phyloP scores from a whole-genome alignment of 2,329 filamentous ascomycete genomes.

The Verruconis gallopava region DNA sequence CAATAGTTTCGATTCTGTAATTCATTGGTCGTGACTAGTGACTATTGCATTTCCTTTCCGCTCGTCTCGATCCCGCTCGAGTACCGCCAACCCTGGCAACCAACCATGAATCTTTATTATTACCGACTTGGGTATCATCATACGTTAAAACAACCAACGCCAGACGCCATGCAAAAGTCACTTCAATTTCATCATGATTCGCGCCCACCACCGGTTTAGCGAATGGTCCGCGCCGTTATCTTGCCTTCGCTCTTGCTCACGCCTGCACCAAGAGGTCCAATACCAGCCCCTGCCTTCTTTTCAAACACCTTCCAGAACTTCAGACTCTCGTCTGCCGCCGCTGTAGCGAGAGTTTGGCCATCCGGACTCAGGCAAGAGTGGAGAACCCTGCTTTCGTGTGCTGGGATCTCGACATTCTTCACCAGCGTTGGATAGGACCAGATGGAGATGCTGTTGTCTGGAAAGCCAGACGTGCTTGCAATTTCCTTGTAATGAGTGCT shows the following conservation, averaged over 20 bases:
- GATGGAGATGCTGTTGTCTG: slow-evolving; percentile 97
- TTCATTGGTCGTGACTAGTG: not conserved
- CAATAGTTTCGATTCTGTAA: too few species aligned
- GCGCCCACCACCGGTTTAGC: too few species aligned
- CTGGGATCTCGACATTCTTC: slow-evolving; percentile 94
- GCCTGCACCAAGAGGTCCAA: slow-evolving; percentile 1
- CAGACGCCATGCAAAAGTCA: not conserved
- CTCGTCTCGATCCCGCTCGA: not conserved
- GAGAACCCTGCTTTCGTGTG: slow-evolving; percentile 89
- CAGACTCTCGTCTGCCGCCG: slow-evolving; percentile 87
- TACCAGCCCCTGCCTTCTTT: slow-evolving; percentile 58
- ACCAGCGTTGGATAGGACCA: slow-evolving; percentile 98
- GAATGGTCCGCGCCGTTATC: slow-evolving; percentile 17
- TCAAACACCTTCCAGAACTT: slow-evolving; percentile 99
- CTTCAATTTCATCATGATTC: too few species aligned
- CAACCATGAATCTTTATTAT: not conserved
- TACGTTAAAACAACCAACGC: not conserved
- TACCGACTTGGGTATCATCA: not conserved
- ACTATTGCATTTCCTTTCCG: not conserved
- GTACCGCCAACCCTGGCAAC: not conserved
- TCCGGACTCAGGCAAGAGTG: slow-evolving; percentile 96
- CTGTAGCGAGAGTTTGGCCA: slow-evolving; percentile 94
- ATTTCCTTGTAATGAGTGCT: slow-evolving; percentile 96
- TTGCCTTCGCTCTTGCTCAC: slow-evolving; percentile 6
- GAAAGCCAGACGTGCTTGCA: slow-evolving; percentile 92